Conservation (phyloP, 176 grass and related monocot species). For the Calamus simplicifolius region DNA sequence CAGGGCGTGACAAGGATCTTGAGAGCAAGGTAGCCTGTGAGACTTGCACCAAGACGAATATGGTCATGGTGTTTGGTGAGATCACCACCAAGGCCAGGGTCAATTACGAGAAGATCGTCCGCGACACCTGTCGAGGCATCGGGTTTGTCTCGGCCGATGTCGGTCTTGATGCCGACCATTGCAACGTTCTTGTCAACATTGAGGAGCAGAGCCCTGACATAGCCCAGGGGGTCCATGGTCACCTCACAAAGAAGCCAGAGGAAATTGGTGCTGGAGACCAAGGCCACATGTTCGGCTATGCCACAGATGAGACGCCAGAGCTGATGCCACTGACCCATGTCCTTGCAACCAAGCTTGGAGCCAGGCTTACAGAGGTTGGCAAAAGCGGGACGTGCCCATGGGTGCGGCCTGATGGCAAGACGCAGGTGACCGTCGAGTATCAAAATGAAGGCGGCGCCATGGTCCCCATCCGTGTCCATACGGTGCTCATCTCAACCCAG, state of each 20-base stretch:
- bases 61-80: constrained; percentile 21
- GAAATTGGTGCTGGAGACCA: constrained; percentile 16
- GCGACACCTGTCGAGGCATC: constrained; percentile 8
- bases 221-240: constrained; percentile 10
- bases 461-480: constrained; percentile 4
- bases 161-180: constrained; percentile 9
- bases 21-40: constrained; percentile 17
- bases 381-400: constrained; percentile 7
- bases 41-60: constrained; percentile 20
- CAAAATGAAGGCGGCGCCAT: not conserved
- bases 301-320: constrained; percentile 13
- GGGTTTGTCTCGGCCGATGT: constrained; percentile 11
- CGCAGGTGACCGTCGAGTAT: constrained; percentile 13
- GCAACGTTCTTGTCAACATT: constrained; percentile 17
- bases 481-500: constrained; percentile 13
- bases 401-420: constrained; percentile 12
- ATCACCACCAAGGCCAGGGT: constrained; percentile 18
- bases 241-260: constrained; percentile 14
- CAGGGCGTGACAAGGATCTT: too few relatives aligned
- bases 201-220: constrained; percentile 16
- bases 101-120: constrained; percentile 14
- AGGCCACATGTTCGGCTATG: constrained; percentile 20
- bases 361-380: constrained; percentile 12
- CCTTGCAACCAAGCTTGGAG: constrained; percentile 15
- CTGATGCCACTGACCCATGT: constrained; percentile 17